Evolutionary conservation across 2,329 filamentous ascomycete species (phyloP).

Genomic region (Fusarium veterinarium): DNA sequence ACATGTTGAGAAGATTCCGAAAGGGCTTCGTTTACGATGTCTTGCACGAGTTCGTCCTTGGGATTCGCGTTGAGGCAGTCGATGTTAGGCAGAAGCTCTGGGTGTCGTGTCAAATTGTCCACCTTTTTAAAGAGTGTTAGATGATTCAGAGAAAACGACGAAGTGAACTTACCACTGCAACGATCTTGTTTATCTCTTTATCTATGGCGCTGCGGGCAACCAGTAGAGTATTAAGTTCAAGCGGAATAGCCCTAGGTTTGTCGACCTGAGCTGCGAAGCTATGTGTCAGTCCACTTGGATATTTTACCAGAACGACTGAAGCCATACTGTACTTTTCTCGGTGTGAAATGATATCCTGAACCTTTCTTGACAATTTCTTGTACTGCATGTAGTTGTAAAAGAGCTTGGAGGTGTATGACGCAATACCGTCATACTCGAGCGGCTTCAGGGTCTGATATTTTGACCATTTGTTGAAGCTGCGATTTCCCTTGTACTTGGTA

Average conservation of each 20-base stretch:
- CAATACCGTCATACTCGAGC: constrained; percentile 4
- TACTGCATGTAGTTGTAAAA: constrained; percentile 30
- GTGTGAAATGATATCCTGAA: background rate
- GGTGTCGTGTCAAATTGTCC: background rate
- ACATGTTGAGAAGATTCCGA: fast-evolving
- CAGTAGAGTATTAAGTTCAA: background rate
- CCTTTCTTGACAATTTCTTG: background rate
- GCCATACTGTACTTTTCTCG: background rate
- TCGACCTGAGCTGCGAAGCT: background rate
- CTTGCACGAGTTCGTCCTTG: background rate
- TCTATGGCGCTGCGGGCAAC: background rate
- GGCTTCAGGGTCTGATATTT: background rate
- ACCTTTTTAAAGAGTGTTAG: background rate
- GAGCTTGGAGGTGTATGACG: background rate
- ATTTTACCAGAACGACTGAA: background rate
- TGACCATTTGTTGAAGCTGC: background rate
- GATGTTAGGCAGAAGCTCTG: background rate
- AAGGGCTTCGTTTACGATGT: background rate
- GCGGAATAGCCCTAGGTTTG: background rate
- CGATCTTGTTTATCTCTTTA: background rate
- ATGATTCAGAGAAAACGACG: fast-evolving
- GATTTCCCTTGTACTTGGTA: constrained; percentile 15
- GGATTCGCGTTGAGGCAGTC: background rate
- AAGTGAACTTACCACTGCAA: background rate
- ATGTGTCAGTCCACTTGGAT: background rate